Evolutionary conservation across 1,139 yeast species (phyloP).

Genomic region (Debaryomyces subglobosus): DNA sequence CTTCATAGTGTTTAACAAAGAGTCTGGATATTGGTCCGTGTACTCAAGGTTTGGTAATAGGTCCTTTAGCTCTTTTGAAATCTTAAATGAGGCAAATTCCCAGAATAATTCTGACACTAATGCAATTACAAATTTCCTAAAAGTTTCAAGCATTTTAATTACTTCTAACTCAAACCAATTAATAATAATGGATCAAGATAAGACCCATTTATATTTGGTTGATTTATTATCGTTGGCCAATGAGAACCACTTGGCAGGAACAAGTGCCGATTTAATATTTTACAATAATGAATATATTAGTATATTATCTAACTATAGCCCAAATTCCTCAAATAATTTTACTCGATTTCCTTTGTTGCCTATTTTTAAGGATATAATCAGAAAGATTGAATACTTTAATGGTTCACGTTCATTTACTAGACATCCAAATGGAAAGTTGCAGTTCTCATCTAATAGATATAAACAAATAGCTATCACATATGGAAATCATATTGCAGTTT

Average conservation of each 20-base stretch:
- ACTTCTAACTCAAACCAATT: slow-evolving; percentile 32
- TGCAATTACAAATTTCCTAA: slow-evolving; percentile 20
- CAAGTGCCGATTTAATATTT: slow-evolving; percentile 18
- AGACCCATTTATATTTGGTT: slow-evolving; percentile 24
- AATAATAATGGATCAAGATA: slow-evolving; percentile 24
- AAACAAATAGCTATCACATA: slow-evolving; percentile 37
- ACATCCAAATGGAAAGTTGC: slow-evolving; percentile 23
- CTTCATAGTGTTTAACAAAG: slow-evolving; percentile 25
- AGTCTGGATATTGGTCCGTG: slow-evolving; percentile 35
- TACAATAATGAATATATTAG: slow-evolving; percentile 33
- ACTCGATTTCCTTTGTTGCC: slow-evolving; percentile 37
- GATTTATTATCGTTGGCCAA: slow-evolving; percentile 24
- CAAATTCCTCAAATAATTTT: slow-evolving; percentile 13
- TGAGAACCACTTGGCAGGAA: slow-evolving; percentile 5
- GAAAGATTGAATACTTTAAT: slow-evolving; percentile 24
- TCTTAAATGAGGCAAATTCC: slow-evolving; percentile 28
- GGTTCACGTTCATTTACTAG: slow-evolving; percentile 19
- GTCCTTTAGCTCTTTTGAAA: slow-evolving; percentile 31
- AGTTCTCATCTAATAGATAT: slow-evolving; percentile 25
- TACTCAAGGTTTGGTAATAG: slow-evolving; percentile 40
- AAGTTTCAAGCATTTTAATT: slow-evolving; percentile 25
- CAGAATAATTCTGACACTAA: slow-evolving; percentile 18
- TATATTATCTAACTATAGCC: slow-evolving; percentile 24
- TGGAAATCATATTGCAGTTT: slow-evolving; percentile 36
- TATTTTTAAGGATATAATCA: slow-evolving; percentile 30